Evolutionary conservation across 176 grass and related monocot genomes (phyloP), one percentile per base, ranked within the genome.

Genomic region (Elaeis guineensis): DNA sequence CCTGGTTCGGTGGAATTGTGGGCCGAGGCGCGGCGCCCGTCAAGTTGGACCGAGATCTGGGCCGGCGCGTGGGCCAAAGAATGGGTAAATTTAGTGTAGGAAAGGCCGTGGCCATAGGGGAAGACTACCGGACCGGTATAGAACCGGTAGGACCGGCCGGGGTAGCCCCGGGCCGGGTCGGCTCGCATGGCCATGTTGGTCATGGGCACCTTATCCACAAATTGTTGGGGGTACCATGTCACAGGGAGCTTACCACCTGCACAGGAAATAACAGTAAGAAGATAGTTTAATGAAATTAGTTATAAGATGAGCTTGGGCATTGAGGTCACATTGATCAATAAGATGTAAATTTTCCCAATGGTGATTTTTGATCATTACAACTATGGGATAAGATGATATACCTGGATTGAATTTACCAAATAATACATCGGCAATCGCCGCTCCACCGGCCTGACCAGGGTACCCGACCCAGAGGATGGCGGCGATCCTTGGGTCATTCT

Each of bases 141-240:
- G 81, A 97, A 97, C 4, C 92, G 72, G 54, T 97, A 88, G 0
- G 92, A 82, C 19, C 92, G 39, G 48, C 87, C 87, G 0, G 87
- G 87, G 54, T 97, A 91, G 4, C 87, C 81, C 1, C 54, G 44
- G 0, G 69, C 56, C 19, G 54, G 64, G 52, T 91, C 35, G 4
- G 92, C 69, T 0, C 92, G 81, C 92, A 97, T 97, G 48, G 67
- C 77, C 87, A 91, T 97, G 71, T 82, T 58, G 20, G 92, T 91
- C 92, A 97, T 91, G 0, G 87, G 62, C 4, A 77, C 87, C 66
- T 80, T 91, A 9, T 61, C 59, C 19, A 97, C 65, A 51, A 88
- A 97, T 1, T 69, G 72, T 55, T 91, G 73, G 0, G 81, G 87
- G 72, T 97, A 97, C 92, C 92, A 97, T 9, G 92, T 97, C 84